Percentiles rank a stretch among this genome's conserved stretches.
Conservation (phyloP, 441 rosid species). For the Pelargonium fulgidum region DNA sequence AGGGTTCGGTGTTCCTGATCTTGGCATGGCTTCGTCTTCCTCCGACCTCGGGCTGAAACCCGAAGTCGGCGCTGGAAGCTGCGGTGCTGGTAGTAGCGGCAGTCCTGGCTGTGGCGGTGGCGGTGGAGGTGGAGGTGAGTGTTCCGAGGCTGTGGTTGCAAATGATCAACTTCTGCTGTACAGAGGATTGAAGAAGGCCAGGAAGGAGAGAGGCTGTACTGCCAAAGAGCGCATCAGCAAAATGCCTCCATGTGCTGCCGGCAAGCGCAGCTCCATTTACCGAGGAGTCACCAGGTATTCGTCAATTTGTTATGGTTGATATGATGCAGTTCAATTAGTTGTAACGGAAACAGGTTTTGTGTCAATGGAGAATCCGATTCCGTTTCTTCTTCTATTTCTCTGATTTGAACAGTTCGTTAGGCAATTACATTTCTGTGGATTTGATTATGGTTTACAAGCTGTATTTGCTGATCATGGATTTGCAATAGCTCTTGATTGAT, state of each 20-base stretch:
- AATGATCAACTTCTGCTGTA: conserved; percentile 68
- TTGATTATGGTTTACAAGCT: not conserved
- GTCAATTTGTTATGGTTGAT: too few relatives aligned
- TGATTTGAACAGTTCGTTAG: too few relatives aligned
- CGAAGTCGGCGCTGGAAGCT: conserved; percentile 23
- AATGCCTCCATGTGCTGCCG: conserved; percentile 90
- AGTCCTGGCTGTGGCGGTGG: conserved; percentile 23
- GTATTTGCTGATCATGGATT: not conserved
- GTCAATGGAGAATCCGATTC: too few relatives aligned
- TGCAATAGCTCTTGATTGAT: too few relatives aligned
- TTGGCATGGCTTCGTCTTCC: conserved; percentile 69
- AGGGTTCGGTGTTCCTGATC: conserved; percentile 20
- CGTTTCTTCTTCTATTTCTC: too few relatives aligned
- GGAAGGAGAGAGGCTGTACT: conserved; percentile 92
- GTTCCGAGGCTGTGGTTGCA: conserved; percentile 32
- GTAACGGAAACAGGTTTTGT: too few relatives aligned
- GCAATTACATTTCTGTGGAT: too few relatives aligned
- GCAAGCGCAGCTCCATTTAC: conserved; percentile 71
- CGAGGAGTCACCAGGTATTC: conserved; percentile 23
- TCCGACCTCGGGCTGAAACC: conserved; percentile 70
- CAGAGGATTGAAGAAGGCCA: conserved; percentile 78
- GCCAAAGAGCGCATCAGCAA: conserved; percentile 96
- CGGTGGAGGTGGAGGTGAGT: conserved; percentile 18
- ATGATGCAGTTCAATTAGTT: too few relatives aligned
- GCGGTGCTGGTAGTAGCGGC: too few relatives aligned